Conservation (phyloP, 148 eudicot species). For the Rhododendron kiyosumense region DNA sequence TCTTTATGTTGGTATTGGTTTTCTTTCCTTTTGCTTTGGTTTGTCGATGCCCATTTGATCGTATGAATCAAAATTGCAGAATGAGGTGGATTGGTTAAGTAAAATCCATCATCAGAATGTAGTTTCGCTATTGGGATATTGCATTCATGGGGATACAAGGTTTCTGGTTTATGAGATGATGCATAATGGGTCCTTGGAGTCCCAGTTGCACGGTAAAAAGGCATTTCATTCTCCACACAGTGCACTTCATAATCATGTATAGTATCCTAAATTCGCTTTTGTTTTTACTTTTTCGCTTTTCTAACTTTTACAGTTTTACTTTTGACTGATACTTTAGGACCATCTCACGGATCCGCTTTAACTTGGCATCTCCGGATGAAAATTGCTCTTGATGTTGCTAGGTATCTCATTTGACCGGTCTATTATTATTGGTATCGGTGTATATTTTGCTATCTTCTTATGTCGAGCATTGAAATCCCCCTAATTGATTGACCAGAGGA, state of each 20-base stretch:
- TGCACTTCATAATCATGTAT: neutral
- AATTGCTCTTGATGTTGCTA: slow-evolving; percentile 76
- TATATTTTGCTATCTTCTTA: neutral
- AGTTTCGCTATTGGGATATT: slow-evolving; percentile 58
- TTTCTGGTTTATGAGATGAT: slow-evolving; percentile 77
- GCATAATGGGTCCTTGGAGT: slow-evolving; percentile 75
- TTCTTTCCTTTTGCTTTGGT: neutral
- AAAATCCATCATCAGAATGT: slow-evolving; percentile 69
- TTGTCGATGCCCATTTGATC: neutral
- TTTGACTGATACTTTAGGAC: slow-evolving; percentile 30
- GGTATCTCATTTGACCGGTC: slow-evolving; percentile 28
- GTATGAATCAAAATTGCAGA: slow-evolving; percentile 38
- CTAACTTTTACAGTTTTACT: neutral
- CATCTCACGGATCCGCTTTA: slow-evolving; percentile 44
- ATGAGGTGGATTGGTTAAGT: slow-evolving; percentile 66
- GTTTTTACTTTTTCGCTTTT: neutral
- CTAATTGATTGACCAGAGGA: slow-evolving; percentile 42
- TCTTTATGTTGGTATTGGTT: neutral
- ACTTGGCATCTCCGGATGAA: slow-evolving; percentile 77
- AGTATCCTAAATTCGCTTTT: neutral
- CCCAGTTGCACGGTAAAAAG: slow-evolving; percentile 67
- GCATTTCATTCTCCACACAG: neutral
- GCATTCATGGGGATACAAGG: slow-evolving; percentile 46
- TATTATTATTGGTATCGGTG: neutral
- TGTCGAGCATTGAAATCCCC: neutral